Percentiles rank a stretch among this genome's conserved stretches.
phyloP scores from a whole-genome alignment of 108 stramenopile genomes.

The Nitzschia sp. region DNA sequence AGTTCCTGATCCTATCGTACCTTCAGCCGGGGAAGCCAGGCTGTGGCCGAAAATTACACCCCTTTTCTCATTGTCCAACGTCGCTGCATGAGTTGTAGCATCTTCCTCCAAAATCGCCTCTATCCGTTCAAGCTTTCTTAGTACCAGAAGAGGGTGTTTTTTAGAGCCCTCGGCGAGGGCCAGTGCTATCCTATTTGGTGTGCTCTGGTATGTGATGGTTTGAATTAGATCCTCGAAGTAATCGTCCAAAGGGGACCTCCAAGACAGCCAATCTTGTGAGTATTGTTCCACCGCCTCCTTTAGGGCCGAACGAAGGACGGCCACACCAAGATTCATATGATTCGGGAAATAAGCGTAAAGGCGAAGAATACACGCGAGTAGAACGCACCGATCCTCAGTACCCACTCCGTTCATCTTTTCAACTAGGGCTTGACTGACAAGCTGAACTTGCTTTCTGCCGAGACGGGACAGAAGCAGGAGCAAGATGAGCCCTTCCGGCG shows the following conservation, averaged over 20 bases:
- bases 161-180: conserved; percentile 44
- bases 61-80: conserved; percentile 11
- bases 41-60: conserved; percentile 34
- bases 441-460: conserved; percentile 35
- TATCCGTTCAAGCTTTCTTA: conserved; percentile 46
- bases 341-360: conserved; percentile 56
- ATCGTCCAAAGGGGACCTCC: conserved; percentile 59
- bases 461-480: conserved; percentile 38
- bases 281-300: conserved; percentile 42
- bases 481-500: conserved; percentile 52
- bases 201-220: conserved; percentile 18
- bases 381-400: not conserved
- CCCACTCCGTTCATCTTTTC: conserved; percentile 22
- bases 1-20: conserved; percentile 16
- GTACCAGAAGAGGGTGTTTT: conserved; percentile 62
- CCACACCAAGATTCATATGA: conserved; percentile 40
- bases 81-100: conserved; percentile 22
- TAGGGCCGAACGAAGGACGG: conserved; percentile 42
- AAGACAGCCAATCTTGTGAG: conserved; percentile 33
- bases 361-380: conserved; percentile 40
- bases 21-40: conserved; percentile 23
- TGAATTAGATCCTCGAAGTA: conserved; percentile 44
- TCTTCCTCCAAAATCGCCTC: conserved; percentile 46
- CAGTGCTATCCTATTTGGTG: conserved; percentile 35
- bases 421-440: conserved; percentile 32